A percentile compares a stretch with the other conserved stretches of the same genome.
These are phyloP conservation scores for Dothideomycetidae sp. DNA, from an alignment of 2,329 filamentous ascomycete genomes.

Conservation along the genomic window DNA sequence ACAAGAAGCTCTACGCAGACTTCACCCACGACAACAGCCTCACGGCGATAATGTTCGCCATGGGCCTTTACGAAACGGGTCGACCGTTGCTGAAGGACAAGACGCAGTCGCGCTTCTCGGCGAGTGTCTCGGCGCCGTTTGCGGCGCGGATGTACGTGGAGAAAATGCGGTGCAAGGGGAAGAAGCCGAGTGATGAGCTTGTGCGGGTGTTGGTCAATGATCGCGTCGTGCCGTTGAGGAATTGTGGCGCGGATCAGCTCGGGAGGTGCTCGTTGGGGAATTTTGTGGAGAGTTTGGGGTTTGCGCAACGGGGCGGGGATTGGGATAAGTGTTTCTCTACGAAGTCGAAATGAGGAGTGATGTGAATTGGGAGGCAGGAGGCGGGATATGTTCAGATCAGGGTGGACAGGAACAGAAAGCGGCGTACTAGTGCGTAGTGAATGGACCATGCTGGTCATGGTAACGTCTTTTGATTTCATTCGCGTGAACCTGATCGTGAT, in stretches of 20 bases:
- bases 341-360: too few species aligned
- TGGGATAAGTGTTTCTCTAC: conserved; percentile 65
- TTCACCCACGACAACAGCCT: conserved; percentile 89
- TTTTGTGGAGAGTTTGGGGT: conserved; percentile 62
- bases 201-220: conserved; percentile 76
- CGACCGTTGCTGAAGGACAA: conserved; percentile 31
- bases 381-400: too few species aligned
- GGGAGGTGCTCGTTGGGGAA: conserved; percentile 55
- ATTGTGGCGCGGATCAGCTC: conserved; percentile 53
- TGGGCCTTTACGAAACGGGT: conserved; percentile 63
- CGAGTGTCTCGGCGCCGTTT: conserved; percentile 72
- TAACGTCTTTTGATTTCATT: too few species aligned
- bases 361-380: too few species aligned
- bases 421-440: too few species aligned
- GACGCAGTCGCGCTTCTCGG: conserved; percentile 37
- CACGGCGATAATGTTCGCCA: conserved; percentile 56
- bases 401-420: too few species aligned
- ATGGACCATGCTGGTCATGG: too few species aligned
- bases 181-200: conserved; percentile 43
- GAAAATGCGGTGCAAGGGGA: conserved; percentile 55
- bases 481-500: too few species aligned
- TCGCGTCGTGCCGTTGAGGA: conserved; percentile 56
- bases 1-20: conserved; percentile 58
- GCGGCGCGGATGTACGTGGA: conserved; percentile 73
- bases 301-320: conserved; percentile 55